Base-by-base conservation (phyloP, 768 basidiomycete species). In the Tylopilus cervinicoccineus region DNA sequence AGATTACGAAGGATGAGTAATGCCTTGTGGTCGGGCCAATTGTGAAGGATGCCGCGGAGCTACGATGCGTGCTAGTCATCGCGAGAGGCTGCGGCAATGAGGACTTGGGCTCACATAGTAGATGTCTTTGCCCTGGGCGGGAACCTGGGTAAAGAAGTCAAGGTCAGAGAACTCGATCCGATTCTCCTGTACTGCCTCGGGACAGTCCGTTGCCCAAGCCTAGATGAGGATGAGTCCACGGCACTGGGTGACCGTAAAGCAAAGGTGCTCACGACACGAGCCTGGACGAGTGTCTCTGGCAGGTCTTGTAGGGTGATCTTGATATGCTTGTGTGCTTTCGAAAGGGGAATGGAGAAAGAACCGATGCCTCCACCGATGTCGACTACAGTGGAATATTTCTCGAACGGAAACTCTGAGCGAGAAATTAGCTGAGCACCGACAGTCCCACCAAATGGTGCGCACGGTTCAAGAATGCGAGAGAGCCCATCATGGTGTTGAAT, bases 281-380 rank as follows among this genome's bases (percentile, higher is more conserved):
- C 45, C 39, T 59, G 63, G 6, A 36, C 43, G 10, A 72, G 50
- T 5, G 54, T 53, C 13, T 58, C 52, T 0, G 59, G 61, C 13
- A 66, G 43, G 41, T 71, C 71, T 14, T 69, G 70, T 19, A 70
- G 42, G 6, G 60, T 61, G 7, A 70, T 51, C 32, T 60, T 57
- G n/a, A 72, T n/a, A 20, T 67, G 43, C 17, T 66, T 60, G 44
- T 65, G 53, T 19, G 22, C 56, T 26, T 61, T 59, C 3, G 57
- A 58, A 3, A 72, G 58, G 3, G 62, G 58, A 14, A 72, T 45
- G 19, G 64, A 56, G 26, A 64, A 60, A 11, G 60, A 52, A 9
- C 70, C 70, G 16, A 67, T 58, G 7, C 69, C 62, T 36, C 69
- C 69, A 10, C 69, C 70, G 4, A 71, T 58, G 41, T 71, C 70